Evolutionary conservation across 2,329 filamentous ascomycete species (phyloP), one percentile per base, ranked within the genome.

Genomic region (Penicillium sp.): DNA sequence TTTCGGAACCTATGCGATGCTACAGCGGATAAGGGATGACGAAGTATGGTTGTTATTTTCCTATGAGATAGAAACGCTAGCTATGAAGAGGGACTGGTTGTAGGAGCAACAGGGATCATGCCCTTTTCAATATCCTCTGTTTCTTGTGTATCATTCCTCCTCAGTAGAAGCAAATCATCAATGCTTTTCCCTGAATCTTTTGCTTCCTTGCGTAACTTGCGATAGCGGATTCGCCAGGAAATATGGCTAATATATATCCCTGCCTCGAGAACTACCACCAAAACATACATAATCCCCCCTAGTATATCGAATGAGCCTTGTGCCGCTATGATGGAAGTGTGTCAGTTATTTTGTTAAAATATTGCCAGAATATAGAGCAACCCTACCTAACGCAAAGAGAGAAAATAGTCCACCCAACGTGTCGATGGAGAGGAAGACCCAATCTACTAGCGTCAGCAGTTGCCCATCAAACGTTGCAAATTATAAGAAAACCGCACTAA

Each of bases 401-500:
- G 84, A 87, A 68, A 88, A 87, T 55, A 87, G 78, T 0, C 84
- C 85, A 2, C 86, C 86, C 1, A 78, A 63, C 55, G 80, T 86
- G 64, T 88, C 86, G 63, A 87, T 83, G 0, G 74, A 72, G 3
- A 88, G 70, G 62, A 88, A 88, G 15, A 84, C 71, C 67, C 80
- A 82, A 60, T 80, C 79, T 79, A 50, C 5, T 23, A 49, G 23
- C 40, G 47, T 36, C 25, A 55, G 51, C 23, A 36, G 68, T 77
- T 29, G 13, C 31, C 13, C n/a, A 15, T 47, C 23, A n/a, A 19
- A 25, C 13, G 27, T 15, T 39, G 23, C 19, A 27, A 36, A 9
- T 9, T 31, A 11, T 1, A 31, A 16, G 9, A 33, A 41, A 49
- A 71, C 75, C 57, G 67, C 23, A 79, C 84, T 85, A 53, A 87